Conservation (phyloP, 192 early-diverging fungal species). For the Martensiomyces pterosporus region DNA sequence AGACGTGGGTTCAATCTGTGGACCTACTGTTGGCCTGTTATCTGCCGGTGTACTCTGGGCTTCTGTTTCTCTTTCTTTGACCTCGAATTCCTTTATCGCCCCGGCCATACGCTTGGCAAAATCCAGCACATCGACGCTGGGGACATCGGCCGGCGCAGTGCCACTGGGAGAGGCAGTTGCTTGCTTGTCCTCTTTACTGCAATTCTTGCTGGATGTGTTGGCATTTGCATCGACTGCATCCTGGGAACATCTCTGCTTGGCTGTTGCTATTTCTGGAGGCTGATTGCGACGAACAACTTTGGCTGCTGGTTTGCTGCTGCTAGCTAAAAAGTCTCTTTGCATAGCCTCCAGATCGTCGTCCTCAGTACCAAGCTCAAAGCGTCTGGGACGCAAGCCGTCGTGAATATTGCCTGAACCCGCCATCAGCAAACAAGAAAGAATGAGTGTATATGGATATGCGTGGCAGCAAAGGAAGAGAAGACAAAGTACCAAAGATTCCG, state of each 20-base stretch:
- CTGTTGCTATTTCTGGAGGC: constrained; percentile 10
- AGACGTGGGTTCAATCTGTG: not conserved
- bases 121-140: constrained; percentile 8
- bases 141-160: too few relatives aligned
- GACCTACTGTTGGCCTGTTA: too few relatives aligned
- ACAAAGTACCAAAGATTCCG: too few relatives aligned
- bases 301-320: constrained; percentile 37
- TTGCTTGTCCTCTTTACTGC: not conserved
- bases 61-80: constrained; percentile 5
- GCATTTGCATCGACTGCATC: not conserved
- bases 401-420: too few relatives aligned
- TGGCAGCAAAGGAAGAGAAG: too few relatives aligned
- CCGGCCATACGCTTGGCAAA: constrained; percentile 31
- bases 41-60: too few relatives aligned
- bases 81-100: constrained; percentile 38
- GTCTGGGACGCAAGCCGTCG: not conserved
- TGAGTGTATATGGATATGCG: too few relatives aligned
- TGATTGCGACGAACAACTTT: constrained; percentile 19
- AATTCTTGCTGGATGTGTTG: not conserved
- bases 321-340: constrained; percentile 38
- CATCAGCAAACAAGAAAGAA: too few relatives aligned
- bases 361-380: constrained; percentile 14
- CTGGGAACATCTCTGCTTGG: not conserved
- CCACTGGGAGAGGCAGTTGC: too few relatives aligned
- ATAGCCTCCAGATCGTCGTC: constrained; percentile 39